Base-by-base conservation (phyloP, 2,329 filamentous ascomycete species). In the Alternaria infectoria region DNA sequence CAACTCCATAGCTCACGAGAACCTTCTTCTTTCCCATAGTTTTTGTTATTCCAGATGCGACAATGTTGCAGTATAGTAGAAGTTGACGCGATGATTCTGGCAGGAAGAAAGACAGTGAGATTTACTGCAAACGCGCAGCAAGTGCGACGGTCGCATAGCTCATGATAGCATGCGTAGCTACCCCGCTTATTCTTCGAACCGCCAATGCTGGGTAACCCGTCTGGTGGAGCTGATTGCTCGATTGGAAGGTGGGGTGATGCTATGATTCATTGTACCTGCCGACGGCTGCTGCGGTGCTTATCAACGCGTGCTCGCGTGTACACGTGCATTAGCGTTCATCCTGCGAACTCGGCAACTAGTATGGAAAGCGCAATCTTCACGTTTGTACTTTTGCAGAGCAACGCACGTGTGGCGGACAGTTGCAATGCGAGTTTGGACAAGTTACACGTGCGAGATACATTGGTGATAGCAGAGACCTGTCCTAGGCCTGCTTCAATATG, bases 1-100 rank as follows among this genome's bases (percentile, higher is more conserved):
- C 91, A 23, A 93, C 88, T 3, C 90, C 89, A 70, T 91, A 92
- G 68, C 86, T 81, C 46, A 85, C 83, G 40, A 87, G 83, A 52
- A 88, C 83, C 55, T 85, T 81, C 68, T 87, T 87, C 75, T 83
- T 83, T 46, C 75, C 80, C 81, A 83, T 83, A 4, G n/a, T 68
- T n/a, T 13, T n/a, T 23, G 9, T 12, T 28, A 11, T 30, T 23
- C 17, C 15, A n/a, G 30, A 36, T 1, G 12, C 5, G 3, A 23
- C 10, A 47, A 25, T 25, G 49, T 6, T 23, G 5, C 19, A 40
- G 49, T 23, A 7, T 23, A 11, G 28, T 51, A 19, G 28, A 51
- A 32, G 8, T 21, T 10, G 30, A 15, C 30, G 30, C 30, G 30
- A 32, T 32, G 12, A 32, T 32, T 15, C 12, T 6, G 12, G 6